Evolutionary conservation across 2,329 filamentous ascomycete species (phyloP), one percentile per base, ranked within the genome.

Genomic region (Knufia petricola): DNA sequence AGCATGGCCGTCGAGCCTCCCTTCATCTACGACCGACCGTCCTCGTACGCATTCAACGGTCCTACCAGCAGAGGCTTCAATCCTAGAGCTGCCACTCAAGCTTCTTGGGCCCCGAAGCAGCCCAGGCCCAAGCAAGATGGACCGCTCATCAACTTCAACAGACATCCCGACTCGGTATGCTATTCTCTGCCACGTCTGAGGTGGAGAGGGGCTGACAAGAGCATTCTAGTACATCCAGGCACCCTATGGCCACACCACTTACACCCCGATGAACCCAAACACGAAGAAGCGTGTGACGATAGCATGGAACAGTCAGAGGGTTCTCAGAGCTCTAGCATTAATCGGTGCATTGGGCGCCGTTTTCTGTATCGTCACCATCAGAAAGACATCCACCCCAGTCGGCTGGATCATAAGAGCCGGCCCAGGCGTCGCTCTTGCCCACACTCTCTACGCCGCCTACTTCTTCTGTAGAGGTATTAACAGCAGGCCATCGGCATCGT

Each of bases 11-110:
- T 68, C 61, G 69, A 73, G 60, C 77, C 77, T 65, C 86, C 86
- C 48, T 92, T 83, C 70, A 75, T 90, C 66, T 92, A 92, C 68
- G 76, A 81, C 67, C 59, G 71, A 63, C 66, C 75, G 54, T 63
- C 66, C 58, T 60, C 72, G 59, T 73, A 79, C 61, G 68, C 72
- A 41, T 74, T 75, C 58, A 75, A 75, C 54, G 66, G 63, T 44
- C 68, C 64, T 57, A 72, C 75, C 69, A 63, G 69, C 65, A 64
- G 70, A 60, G 60, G 69, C n/a, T 94, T 94, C 66, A 88, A 95
- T 60, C 89, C 90, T 42, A 94, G 89, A 65, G 84, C 85, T 51
- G 77, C 88, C 42, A 89, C 87, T 19, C 77, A 87, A 62, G 84
- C 86, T 53, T 90, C 85, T 67, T 85, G 79, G 72, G 71, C 79